Percentiles rank a stretch among this genome's conserved stretches.
These are phyloP conservation scores for Epichloe hybrida DNA, from an alignment of 2,329 filamentous ascomycete species.

Conservation along the genomic window DNA sequence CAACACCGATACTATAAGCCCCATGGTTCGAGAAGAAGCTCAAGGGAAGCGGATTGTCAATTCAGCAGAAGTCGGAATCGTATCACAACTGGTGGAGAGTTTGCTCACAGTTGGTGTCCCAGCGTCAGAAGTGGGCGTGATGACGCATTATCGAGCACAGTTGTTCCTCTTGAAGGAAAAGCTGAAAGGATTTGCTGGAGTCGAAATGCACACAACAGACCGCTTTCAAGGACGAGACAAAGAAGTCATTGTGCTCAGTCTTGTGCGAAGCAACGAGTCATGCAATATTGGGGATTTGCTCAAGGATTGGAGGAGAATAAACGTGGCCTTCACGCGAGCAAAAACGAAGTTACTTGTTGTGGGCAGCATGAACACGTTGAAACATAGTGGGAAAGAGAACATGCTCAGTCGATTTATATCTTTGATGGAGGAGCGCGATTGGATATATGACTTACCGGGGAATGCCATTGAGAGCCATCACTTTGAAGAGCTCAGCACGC, in stretches of 20 bases:
- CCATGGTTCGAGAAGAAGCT: conserved; percentile 53
- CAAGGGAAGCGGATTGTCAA: conserved; percentile 84
- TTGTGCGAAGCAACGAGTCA: conserved; percentile 76
- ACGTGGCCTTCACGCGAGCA: conserved; percentile 88
- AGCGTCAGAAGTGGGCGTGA: conserved; percentile 71
- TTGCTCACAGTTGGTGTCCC: conserved; percentile 66
- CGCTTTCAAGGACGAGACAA: conserved; percentile 96
- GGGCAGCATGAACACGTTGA: conserved; percentile 69
- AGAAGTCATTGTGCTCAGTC: conserved; percentile 73
- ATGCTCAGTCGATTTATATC: conserved; percentile 64
- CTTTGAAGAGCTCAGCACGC: conserved; percentile 47
- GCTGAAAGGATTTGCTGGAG: conserved; percentile 44
- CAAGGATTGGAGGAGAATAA: conserved; percentile 84
- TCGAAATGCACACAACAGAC: conserved; percentile 95
- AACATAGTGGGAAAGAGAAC: conserved; percentile 55
- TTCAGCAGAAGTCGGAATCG: conserved; percentile 62
- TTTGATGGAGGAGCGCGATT: conserved; percentile 64
- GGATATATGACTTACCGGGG: conserved; percentile 61
- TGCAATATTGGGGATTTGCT: conserved; percentile 80
- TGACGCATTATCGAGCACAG: conserved; percentile 93
- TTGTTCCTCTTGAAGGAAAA: conserved; percentile 67
- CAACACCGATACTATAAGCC: conserved; percentile 68
- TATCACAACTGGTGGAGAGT: conserved; percentile 66
- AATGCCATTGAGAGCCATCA: conserved; percentile 53
- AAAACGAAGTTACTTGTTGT: conserved; percentile 84